phyloP scores from a whole-genome alignment of 2,329 filamentous ascomycete genomes.

The Sclerotinia glacialis region DNA sequence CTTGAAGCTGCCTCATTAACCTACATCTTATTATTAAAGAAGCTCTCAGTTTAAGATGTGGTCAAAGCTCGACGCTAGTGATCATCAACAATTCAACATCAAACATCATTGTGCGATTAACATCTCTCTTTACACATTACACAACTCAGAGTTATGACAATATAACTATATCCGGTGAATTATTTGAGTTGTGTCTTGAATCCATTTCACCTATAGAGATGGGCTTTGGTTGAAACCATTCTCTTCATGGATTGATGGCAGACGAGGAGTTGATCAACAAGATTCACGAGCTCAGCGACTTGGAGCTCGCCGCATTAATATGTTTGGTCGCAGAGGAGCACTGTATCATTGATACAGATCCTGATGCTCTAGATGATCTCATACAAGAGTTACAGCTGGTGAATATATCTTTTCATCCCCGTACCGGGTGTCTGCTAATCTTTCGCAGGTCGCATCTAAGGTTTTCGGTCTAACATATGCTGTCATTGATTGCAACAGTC shows the following conservation, averaged over 20 bases:
- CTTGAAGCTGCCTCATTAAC: conserved; percentile 19
- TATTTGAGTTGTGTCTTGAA: conserved; percentile 1
- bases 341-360: conserved; percentile 77
- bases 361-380: conserved; percentile 62
- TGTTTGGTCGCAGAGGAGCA: conserved; percentile 81
- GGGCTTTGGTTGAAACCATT: conserved; percentile 18
- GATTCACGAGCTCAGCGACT: conserved; percentile 76
- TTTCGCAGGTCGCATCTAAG: conserved; percentile 58
- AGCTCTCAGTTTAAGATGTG: conserved; percentile 31
- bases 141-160: background rate
- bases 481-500: conserved; percentile 68
- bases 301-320: conserved; percentile 82
- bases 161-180: background rate
- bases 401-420: conserved; percentile 25
- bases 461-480: conserved; percentile 71
- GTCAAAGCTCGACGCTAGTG: conserved; percentile 36
- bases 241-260: conserved; percentile 50
- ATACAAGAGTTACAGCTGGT: conserved; percentile 72
- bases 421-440: background rate
- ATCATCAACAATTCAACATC: conserved; percentile 21
- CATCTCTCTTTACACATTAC: conserved; percentile 22
- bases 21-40: conserved; percentile 1
- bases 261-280: conserved; percentile 61
- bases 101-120: conserved; percentile 18
- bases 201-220: conserved; percentile 9